These are phyloP conservation scores for Suillus americanus DNA, from an alignment of 768 basidiomycete genomes.

Conservation along the genomic window DNA sequence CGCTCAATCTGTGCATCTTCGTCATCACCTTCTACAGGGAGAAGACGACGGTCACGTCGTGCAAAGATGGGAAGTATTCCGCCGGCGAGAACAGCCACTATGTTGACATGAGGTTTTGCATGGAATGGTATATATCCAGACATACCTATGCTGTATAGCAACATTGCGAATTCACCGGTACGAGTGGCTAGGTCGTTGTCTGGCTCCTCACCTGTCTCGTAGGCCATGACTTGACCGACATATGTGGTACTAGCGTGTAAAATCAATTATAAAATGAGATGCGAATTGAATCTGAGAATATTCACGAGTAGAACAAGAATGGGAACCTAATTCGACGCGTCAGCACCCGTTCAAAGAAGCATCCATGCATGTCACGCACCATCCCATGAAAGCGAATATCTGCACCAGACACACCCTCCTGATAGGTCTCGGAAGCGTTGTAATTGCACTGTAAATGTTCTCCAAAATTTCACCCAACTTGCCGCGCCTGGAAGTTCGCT, in stretches of 20 bases:
- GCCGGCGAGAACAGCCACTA: constrained; percentile 86
- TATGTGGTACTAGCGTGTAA: constrained; percentile 72
- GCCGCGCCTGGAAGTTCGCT: constrained; percentile 33
- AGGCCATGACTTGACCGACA: constrained; percentile 91
- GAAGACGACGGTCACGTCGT: constrained; percentile 76
- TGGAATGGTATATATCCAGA: constrained; percentile 1
- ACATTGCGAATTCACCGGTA: constrained; percentile 84
- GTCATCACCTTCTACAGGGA: constrained; percentile 65
- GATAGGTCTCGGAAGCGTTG: constrained; percentile 79
- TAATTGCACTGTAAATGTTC: constrained; percentile 73
- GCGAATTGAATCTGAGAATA: constrained; percentile 6
- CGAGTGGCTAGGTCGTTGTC: constrained; percentile 82
- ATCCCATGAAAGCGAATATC: constrained; percentile 95
- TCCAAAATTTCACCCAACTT: constrained; percentile 69
- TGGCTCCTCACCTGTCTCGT: constrained; percentile 70
- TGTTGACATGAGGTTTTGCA: constrained; percentile 5
- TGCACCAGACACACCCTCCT: constrained; percentile 91
- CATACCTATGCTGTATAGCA: constrained; percentile 85
- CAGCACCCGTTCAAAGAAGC: constrained; percentile 6
- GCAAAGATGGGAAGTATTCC: constrained; percentile 79
- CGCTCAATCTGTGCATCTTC: constrained; percentile 74
- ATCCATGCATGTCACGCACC: constrained; percentile 44
- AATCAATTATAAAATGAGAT: constrained; percentile 6
- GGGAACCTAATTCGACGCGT: constrained; percentile 66
- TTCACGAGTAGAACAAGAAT: constrained; percentile 88